Base-by-base conservation (phyloP, 139 green algal species). In the Closterium sp. region DNA sequence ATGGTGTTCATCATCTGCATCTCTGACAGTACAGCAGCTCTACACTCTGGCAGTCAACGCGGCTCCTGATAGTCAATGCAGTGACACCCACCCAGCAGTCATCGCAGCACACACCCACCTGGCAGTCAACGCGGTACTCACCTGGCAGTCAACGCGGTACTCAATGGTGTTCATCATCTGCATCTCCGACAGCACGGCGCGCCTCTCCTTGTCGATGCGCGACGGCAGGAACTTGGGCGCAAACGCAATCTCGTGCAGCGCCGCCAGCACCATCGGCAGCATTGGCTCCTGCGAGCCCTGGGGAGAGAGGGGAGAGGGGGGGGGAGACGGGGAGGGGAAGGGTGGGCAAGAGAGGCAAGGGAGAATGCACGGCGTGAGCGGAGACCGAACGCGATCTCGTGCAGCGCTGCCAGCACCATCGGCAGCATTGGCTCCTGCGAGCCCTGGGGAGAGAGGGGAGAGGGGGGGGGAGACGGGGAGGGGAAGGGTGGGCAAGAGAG, bases 121-220 rank as follows among this genome's bases (percentile, higher is more conserved):
- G 62, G 19, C 17, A 29, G 85, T 6, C 29, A 88, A 32, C 10
- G 21, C 85, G 7, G 38, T 79, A 84, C 38, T 13, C 19, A 92
- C 90, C 90, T 95, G 90, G 96, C 98, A 99, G 96, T 99, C 98
- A 50, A 99, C 97, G 32, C 98, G 96, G 96, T 99, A 99, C 95
- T 99, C 98, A 42, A 99, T 99, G 24, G 98, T 99, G 97, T 99
- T 99, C 98, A 99, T 99, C 98, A 99, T 99, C 96, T 98, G 97
- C 32, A 97, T 97, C 95, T 99, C 98, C 0, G 97, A 97, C 89
- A 99, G 95, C 79, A 99, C 98, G 9, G 98, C 98, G 90, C 97
- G 97, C 86, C 98, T 96, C 96, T 99, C 98, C 96, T 99, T 99
- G 95, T 99, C 97, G 38, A 99, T 97, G 79, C 98, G 96, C 11